Conservation (phyloP, 2,329 filamentous ascomycete genomes). For the Tolypocladium album region DNA sequence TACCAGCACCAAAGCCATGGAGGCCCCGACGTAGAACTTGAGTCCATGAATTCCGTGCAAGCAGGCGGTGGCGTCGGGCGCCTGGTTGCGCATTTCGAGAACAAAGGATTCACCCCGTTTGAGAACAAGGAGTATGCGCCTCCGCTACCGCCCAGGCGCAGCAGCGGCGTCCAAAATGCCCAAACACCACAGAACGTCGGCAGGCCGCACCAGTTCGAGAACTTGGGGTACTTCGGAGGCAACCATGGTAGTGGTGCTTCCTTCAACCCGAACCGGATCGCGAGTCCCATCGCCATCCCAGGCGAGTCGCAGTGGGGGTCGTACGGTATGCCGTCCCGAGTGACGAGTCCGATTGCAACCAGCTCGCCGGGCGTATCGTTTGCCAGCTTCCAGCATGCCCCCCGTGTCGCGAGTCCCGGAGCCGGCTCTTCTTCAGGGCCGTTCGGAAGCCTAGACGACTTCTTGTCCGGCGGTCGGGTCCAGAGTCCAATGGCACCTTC, state of each 20-base stretch:
- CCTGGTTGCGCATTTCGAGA: conserved; percentile 30
- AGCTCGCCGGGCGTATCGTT: conserved; percentile 18
- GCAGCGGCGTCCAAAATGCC: conserved; percentile 13
- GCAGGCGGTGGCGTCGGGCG: conserved; percentile 19
- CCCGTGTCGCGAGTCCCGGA: conserved; percentile 16
- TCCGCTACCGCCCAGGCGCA: conserved; percentile 23
- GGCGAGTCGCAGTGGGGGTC: conserved; percentile 21
- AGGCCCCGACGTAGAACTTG: conserved; percentile 15
- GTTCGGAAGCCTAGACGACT: conserved; percentile 22
- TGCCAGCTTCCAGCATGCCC: conserved; percentile 19
- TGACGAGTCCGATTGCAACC: conserved; percentile 20
- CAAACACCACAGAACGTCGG: conserved; percentile 13
- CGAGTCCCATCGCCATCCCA: conserved; percentile 21
- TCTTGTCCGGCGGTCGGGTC: conserved; percentile 18
- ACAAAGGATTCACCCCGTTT: conserved; percentile 20
- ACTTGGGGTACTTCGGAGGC: conserved; percentile 2
- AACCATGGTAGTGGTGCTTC: not conserved
- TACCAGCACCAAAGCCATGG: conserved; percentile 14
- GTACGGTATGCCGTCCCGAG: conserved; percentile 15
- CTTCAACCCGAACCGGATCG: conserved; percentile 15
- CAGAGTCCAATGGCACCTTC: conserved; percentile 13
- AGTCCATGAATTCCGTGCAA: conserved; percentile 13
- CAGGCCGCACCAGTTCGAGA: conserved; percentile 3
- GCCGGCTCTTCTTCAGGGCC: conserved; percentile 14
- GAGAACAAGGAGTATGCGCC: conserved; percentile 25